Evolutionary conservation across 257 asterid species (phyloP), one percentile per base, ranked within the genome.

Genomic region (Oldenlandia corymbosa): DNA sequence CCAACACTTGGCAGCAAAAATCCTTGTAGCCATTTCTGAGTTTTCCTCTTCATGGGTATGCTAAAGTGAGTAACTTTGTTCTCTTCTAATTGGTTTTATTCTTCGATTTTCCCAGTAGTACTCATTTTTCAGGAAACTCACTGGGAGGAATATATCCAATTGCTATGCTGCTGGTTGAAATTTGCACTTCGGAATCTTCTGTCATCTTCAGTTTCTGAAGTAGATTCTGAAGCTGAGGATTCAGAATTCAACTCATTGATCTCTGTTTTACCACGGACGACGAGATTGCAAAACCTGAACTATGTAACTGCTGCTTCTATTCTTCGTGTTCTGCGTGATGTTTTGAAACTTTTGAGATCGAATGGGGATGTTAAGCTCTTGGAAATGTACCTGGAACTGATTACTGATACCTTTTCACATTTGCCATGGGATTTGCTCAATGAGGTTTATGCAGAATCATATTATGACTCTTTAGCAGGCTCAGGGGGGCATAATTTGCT

Each of bases 1-100:
- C 71, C 94, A 75, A 71, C 91, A 89, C 74, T 70, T 90, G 54
- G 74, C 59, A 1, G 87, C 85, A 48, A 93, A 83, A 73, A 83
- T 49, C 59, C 80, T 93, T 23, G 82, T 83, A 67, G 88, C 88
- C 62, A 61, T 90, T 60, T 79, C 85, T 24, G 85, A 87, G 84
- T 75, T 83, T 64, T 49, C 84, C 62, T 67, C 84, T 73, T 76
- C 71, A 66, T 70, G 70, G 47, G 97, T 92, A 92, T 62, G 89
- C 76, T 68, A 53, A 54, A 28, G 26, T 21, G 59, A 28, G 68
- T 28, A 23, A 14, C 32, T 58, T 65, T 59, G 34, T 50, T 11
- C 43, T 31, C n/a, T 64, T 9, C 49, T 49, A 10, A 68, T 47
- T 65, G 60, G 52, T 54, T 67, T 41, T 54, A 46, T 50, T 10